phyloP scores from a whole-genome alignment of 805 yeast species.

The Starmerella apicola region DNA sequence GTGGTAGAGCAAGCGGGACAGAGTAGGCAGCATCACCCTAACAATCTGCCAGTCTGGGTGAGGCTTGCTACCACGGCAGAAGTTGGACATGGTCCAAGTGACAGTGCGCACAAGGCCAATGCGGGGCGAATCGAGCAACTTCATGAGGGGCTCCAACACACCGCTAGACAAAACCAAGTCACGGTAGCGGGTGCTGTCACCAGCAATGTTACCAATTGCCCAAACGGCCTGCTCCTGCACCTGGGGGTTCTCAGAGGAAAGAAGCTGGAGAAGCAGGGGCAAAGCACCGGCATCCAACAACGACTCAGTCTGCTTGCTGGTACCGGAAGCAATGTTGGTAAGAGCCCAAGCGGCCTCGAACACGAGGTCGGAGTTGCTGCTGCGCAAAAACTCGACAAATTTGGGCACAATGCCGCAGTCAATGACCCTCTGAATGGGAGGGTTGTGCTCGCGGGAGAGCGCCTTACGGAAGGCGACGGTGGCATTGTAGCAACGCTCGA shows the following conservation, averaged over 20 bases:
- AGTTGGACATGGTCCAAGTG: constrained; percentile 92
- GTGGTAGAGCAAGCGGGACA: constrained; percentile 81
- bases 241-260: constrained; percentile 70
- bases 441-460: constrained; percentile 84
- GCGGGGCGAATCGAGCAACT: constrained; percentile 69
- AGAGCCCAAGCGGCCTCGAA: constrained; percentile 99
- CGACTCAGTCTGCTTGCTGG: constrained; percentile 73
- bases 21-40: constrained; percentile 75
- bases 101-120: constrained; percentile 83
- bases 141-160: constrained; percentile 81
- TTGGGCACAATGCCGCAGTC: constrained; percentile 88
- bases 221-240: constrained; percentile 98
- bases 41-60: constrained; percentile 92
- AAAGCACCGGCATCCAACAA: constrained; percentile 93
- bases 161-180: constrained; percentile 75
- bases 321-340: constrained; percentile 93
- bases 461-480: constrained; percentile 90
- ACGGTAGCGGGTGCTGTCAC: constrained; percentile 83
- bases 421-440: constrained; percentile 89
- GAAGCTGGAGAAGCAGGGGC: constrained; percentile 73
- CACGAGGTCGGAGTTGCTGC: constrained; percentile 71
- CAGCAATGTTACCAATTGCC: constrained; percentile 99
- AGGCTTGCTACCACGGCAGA: constrained; percentile 93
- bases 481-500: constrained; percentile 73
- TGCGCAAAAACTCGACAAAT: constrained; percentile 71